Evolutionary conservation across 805 yeast species (phyloP).

Genomic region (Suhomyces sp.): DNA sequence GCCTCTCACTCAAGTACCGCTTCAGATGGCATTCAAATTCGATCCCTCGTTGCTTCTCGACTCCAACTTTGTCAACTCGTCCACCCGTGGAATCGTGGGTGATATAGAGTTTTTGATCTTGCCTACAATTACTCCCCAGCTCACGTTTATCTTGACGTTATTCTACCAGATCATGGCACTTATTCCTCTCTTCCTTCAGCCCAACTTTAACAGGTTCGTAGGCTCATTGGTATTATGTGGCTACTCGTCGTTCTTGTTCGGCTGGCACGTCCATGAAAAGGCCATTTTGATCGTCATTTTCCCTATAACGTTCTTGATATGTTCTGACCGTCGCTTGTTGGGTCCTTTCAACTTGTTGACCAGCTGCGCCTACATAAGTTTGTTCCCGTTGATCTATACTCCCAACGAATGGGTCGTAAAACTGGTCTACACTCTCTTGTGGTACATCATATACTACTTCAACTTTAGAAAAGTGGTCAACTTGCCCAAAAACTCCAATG

Average conservation of each 20-base stretch:
- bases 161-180: conserved; percentile 80
- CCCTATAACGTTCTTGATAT: conserved; percentile 78
- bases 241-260: conserved; percentile 85
- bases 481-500: conserved; percentile 41
- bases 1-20: conserved; percentile 30
- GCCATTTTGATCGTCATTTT: conserved; percentile 87
- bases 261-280: conserved; percentile 99
- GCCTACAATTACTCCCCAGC: conserved; percentile 74
- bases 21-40: conserved; percentile 40
- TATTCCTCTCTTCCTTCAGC: conserved; percentile 64
- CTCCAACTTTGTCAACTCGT: conserved; percentile 25
- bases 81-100: conserved; percentile 87
- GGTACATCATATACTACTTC: conserved; percentile 77
- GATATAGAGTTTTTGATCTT: conserved; percentile 79
- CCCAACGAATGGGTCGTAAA: conserved; percentile 79
- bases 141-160: conserved; percentile 77
- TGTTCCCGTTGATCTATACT: conserved; percentile 83
- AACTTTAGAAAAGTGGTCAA: conserved; percentile 69
- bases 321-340: conserved; percentile 67
- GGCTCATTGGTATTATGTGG: conserved; percentile 89
- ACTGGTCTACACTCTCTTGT: conserved; percentile 70
- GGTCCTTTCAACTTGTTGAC: conserved; percentile 69
- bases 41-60: conserved; percentile 41
- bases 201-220: conserved; percentile 73
- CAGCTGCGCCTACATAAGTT: conserved; percentile 78